Evolutionary conservation across 1,139 yeast genomes (phyloP).

Genomic region (Taphrina betulina): DNA sequence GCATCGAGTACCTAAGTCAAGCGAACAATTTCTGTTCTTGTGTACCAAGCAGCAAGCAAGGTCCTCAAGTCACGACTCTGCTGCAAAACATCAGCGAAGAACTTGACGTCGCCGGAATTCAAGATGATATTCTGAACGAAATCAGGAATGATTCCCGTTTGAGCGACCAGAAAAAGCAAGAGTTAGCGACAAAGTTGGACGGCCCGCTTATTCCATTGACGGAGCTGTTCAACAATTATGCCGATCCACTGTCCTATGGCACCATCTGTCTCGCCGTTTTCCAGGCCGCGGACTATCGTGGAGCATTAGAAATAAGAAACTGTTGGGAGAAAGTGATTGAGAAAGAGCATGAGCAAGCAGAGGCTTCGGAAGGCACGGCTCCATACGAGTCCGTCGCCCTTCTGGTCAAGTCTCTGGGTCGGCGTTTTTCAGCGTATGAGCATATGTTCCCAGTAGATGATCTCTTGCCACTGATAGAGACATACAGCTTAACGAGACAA

Average conservation of each 20-base stretch:
- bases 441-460: constrained; percentile 78
- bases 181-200: constrained; percentile 58
- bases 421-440: constrained; percentile 57
- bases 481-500: constrained; percentile 45
- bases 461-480: constrained; percentile 57
- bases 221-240: constrained; percentile 78
- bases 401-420: constrained; percentile 52
- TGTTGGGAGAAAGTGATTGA: constrained; percentile 46
- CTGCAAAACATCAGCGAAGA: constrained; percentile 72
- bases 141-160: constrained; percentile 63
- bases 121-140: constrained; percentile 69
- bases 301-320: constrained; percentile 43
- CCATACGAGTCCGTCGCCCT: constrained; percentile 46
- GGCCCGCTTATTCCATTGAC: constrained; percentile 67
- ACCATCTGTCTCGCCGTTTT: constrained; percentile 76
- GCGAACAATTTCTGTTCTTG: constrained; percentile 93
- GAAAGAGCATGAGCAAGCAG: constrained; percentile 43
- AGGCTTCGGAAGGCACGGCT: constrained; percentile 43
- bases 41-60: constrained; percentile 40
- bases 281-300: constrained; percentile 67
- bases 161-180: constrained; percentile 47
- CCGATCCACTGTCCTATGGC: constrained; percentile 84
- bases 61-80: constrained; percentile 66
- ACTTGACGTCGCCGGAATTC: constrained; percentile 83
- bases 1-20: constrained; percentile 85